These are phyloP conservation scores for Akanthomyces muscarius DNA, from an alignment of 2,329 filamentous ascomycete species.

Conservation along the genomic window DNA sequence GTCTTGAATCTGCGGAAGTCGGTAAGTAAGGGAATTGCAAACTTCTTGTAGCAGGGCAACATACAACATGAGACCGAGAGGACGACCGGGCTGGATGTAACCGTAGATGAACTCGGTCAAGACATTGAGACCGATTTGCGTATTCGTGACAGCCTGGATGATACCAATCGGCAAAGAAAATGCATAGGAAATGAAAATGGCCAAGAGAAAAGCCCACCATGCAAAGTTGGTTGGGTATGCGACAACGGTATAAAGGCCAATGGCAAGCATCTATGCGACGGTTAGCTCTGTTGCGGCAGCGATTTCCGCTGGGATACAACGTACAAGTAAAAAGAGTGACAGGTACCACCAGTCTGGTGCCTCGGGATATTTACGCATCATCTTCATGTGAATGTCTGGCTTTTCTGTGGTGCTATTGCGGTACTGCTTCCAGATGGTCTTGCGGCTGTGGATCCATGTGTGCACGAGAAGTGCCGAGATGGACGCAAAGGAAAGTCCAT, in stretches of 20 bases:
- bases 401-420: conserved; percentile 55
- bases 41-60: conserved; percentile 17
- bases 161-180: conserved; percentile 67
- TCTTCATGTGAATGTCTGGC: conserved; percentile 60
- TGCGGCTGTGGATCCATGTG: conserved; percentile 62
- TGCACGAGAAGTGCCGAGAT: conserved; percentile 67
- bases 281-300: conserved; percentile 14
- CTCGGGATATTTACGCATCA: conserved; percentile 60
- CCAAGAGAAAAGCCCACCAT: conserved; percentile 70
- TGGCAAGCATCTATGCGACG: conserved; percentile 43
- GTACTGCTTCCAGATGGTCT: conserved; percentile 62
- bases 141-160: conserved; percentile 66
- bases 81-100: conserved; percentile 69
- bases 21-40: background rate
- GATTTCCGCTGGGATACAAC: background rate
- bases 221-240: conserved; percentile 63
- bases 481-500: conserved; percentile 68
- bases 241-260: conserved; percentile 53
- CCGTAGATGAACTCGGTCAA: conserved; percentile 71
- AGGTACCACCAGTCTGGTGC: conserved; percentile 63
- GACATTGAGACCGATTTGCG: conserved; percentile 69
- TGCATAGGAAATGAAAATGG: conserved; percentile 58
- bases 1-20: conserved; percentile 51
- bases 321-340: conserved; percentile 50
- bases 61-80: conserved; percentile 69